Evolutionary conservation across 192 early-diverging fungal species (phyloP).

Genomic region (Coemansia furcata): DNA sequence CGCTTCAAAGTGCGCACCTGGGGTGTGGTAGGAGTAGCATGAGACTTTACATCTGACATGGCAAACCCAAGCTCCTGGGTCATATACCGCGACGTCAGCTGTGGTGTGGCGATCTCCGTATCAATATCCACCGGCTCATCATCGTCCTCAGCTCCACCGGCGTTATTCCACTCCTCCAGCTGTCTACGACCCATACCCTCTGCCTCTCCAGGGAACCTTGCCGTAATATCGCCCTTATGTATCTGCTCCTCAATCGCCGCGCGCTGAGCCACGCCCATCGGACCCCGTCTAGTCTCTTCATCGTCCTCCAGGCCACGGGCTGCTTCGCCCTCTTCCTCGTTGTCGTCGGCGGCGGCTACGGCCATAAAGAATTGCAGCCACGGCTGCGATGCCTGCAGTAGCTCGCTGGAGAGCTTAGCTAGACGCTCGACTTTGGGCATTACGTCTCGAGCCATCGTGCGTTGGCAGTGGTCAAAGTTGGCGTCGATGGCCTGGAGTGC

Average conservation of each 20-base stretch:
- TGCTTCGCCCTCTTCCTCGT: not conserved
- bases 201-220: constrained; percentile 31
- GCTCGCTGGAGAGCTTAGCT: constrained; percentile 38
- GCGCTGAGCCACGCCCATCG: constrained; percentile 22
- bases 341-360: constrained; percentile 35
- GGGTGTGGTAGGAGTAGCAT: constrained; percentile 11
- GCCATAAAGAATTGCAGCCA: constrained; percentile 55
- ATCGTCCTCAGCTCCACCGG: constrained; percentile 7
- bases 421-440: constrained; percentile 50
- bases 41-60: not conserved
- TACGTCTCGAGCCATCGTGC: constrained; percentile 48
- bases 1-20: constrained; percentile 27
- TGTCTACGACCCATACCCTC: not conserved
- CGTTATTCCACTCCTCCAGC: not conserved
- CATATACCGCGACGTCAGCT: constrained; percentile 52
- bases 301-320: not conserved
- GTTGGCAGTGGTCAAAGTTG: constrained; percentile 52
- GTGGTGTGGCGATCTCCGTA: constrained; percentile 45
- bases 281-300: constrained; percentile 12
- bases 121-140: constrained; percentile 37
- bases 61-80: constrained; percentile 30
- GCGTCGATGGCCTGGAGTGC: constrained; percentile 49
- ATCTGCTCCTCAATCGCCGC: constrained; percentile 31
- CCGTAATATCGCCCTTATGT: constrained; percentile 39
- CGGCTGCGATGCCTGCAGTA: constrained; percentile 48